Percentiles rank a stretch among this genome's conserved stretches.
These are phyloP conservation scores for Cubamyces sp. DNA, from an alignment of 768 basidiomycete genomes.

Conservation along the genomic window DNA sequence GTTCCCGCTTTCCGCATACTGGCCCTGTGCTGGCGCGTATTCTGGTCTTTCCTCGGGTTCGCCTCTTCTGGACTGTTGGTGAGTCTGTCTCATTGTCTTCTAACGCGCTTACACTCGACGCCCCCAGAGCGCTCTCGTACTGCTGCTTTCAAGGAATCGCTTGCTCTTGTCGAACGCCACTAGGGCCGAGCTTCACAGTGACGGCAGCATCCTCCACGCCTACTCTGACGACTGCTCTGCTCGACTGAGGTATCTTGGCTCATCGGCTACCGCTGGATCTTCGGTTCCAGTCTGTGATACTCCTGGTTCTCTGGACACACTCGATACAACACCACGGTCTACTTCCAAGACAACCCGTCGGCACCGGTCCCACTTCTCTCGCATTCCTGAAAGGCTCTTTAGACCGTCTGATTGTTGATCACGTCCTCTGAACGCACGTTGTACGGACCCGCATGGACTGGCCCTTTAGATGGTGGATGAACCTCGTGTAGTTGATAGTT, in stretches of 20 bases:
- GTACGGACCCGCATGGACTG: no score
- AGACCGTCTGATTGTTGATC: background rate
- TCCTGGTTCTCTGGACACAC: background rate
- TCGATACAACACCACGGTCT: background rate
- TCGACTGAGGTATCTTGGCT: constrained; percentile 4
- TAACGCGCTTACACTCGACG: constrained; percentile 18
- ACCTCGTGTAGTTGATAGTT: no score
- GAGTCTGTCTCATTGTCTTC: constrained; percentile 7
- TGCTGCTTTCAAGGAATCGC: constrained; percentile 39
- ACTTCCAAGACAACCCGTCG: constrained; percentile 13
- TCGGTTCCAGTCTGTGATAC: background rate
- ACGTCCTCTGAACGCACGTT: background rate
- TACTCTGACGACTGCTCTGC: background rate
- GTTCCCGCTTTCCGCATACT: constrained; percentile 36
- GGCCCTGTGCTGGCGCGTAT: constrained; percentile 24
- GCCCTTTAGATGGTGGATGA: no score
- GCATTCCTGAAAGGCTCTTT: constrained; percentile 52
- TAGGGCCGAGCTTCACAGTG: constrained; percentile 4
- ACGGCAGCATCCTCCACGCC: background rate
- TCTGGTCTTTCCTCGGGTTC: constrained; percentile 33
- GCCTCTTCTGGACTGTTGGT: constrained; percentile 49
- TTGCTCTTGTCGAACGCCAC: constrained; percentile 15
- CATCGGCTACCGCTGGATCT: background rate
- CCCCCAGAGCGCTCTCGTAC: constrained; percentile 41
- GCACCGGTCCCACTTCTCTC: constrained; percentile 42